Conservation (phyloP, 257 asterid species). For the Gentiana macrophylla region DNA sequence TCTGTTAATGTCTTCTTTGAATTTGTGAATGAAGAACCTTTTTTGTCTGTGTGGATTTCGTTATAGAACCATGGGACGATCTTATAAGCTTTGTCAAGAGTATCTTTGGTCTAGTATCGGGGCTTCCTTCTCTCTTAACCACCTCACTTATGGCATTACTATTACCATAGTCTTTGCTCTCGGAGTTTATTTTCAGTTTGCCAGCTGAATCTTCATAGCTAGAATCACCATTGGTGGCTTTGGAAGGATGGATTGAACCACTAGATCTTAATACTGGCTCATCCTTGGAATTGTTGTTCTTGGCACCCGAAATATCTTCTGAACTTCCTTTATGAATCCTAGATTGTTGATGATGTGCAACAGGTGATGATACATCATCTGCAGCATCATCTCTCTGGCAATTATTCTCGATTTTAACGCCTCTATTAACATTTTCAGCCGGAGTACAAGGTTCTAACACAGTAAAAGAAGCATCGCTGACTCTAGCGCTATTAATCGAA, state of each 20-base stretch:
- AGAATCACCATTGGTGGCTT: constrained; percentile 31
- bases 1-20: constrained; percentile 45
- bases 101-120: constrained; percentile 44
- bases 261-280: constrained; percentile 30
- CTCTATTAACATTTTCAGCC: constrained; percentile 31
- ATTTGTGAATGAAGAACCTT: constrained; percentile 41
- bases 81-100: constrained; percentile 50
- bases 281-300: constrained; percentile 36
- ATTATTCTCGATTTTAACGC: constrained; percentile 15
- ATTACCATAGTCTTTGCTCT: constrained; percentile 29
- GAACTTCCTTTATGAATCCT: constrained; percentile 31
- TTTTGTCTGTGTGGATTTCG: constrained; percentile 38
- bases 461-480: constrained; percentile 17
- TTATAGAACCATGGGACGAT: constrained; percentile 21
- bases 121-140: constrained; percentile 41
- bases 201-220: constrained; percentile 32
- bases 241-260: constrained; percentile 20
- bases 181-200: constrained; percentile 37
- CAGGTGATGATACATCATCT: constrained; percentile 31
- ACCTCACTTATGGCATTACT: constrained; percentile 21
- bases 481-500: constrained; percentile 29
- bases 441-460: constrained; percentile 27
- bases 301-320: constrained; percentile 40
- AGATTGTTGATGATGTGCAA: constrained; percentile 23
- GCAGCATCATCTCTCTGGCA: constrained; percentile 23